A percentile compares a stretch with the other conserved stretches of the same genome.
These are phyloP conservation scores for Vigna angularis DNA, from an alignment of 306 rosid genomes.

Conservation along the genomic window DNA sequence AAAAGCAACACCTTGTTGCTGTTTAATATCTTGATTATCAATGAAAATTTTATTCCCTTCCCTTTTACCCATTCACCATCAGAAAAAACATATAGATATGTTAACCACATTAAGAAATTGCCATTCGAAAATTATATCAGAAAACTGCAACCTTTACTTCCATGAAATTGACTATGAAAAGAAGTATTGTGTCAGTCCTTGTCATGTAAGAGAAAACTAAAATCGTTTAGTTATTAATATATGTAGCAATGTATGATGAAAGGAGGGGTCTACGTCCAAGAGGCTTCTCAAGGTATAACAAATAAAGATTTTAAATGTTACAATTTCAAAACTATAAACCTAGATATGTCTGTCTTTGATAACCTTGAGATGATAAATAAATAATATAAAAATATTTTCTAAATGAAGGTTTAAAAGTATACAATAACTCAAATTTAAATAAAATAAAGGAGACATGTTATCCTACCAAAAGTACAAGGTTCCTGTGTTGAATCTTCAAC, in stretches of 20 bases:
- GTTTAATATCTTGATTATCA: not conserved
- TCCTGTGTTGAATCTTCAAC: slow-evolving; percentile 56
- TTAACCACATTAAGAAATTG: slow-evolving; percentile 25
- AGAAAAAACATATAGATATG: slow-evolving; percentile 21
- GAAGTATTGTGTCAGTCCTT: slow-evolving; percentile 3
- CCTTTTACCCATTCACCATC: slow-evolving; percentile 16
- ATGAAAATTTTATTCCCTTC: not conserved
- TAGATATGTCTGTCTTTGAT: slow-evolving; percentile 12
- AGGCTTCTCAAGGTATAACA: slow-evolving; percentile 31
- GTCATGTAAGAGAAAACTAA: slow-evolving; percentile 13
- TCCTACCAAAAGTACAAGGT: slow-evolving; percentile 61
- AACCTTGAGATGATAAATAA: not conserved
- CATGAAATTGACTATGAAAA: not conserved
- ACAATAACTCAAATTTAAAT: slow-evolving; percentile 30
- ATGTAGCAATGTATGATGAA: slow-evolving; percentile 1
- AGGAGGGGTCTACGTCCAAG: slow-evolving; percentile 8
- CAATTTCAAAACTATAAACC: slow-evolving; percentile 27
- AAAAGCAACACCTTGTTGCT: not conserved
- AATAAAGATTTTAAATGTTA: not conserved
- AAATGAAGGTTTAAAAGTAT: not conserved
- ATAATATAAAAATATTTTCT: slow-evolving; percentile 23
- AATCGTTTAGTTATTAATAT: slow-evolving; percentile 16
- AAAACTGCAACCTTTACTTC: not conserved
- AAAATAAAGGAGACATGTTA: slow-evolving; percentile 30
- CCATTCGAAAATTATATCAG: not conserved